phyloP scores from a whole-genome alignment of 2,329 filamentous ascomycete species.

The Fonsecaea pedrosoi region DNA sequence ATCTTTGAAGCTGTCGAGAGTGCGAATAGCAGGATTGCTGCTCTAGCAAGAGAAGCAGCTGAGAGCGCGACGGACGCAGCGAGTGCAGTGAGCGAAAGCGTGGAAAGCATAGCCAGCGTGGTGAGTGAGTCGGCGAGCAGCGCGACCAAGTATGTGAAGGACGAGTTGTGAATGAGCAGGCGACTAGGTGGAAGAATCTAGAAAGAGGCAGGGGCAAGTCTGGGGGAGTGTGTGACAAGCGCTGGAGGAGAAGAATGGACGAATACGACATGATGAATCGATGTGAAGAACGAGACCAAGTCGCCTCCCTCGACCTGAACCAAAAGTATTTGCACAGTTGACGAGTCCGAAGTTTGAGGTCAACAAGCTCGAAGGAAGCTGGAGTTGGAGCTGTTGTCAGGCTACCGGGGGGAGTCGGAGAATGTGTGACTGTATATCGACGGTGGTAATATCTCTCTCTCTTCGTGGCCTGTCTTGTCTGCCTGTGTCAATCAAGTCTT shows the following conservation, averaged over 20 bases:
- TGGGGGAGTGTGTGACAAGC: background rate
- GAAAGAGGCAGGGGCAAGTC: background rate
- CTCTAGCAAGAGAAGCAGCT: slow-evolving; percentile 43
- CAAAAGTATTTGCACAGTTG: background rate
- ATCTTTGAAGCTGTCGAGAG: slow-evolving; percentile 46
- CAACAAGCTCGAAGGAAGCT: background rate
- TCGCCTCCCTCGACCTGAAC: background rate
- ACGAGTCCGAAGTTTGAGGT: background rate
- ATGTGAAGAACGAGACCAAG: background rate
- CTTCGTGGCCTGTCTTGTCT: background rate
- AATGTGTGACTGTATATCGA: background rate
- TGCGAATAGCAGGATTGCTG: slow-evolving; percentile 45
- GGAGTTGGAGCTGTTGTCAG: background rate
- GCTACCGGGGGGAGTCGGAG: background rate
- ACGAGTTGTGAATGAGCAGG: slow-evolving; percentile 55
- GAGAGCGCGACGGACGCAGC: slow-evolving; percentile 44
- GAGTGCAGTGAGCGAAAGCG: slow-evolving; percentile 50
- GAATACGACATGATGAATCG: slow-evolving; percentile 1
- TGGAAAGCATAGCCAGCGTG: slow-evolving; percentile 56
- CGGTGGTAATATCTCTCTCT: background rate
- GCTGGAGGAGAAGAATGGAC: background rate
- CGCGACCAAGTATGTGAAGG: slow-evolving; percentile 56
- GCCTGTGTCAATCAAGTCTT: background rate
- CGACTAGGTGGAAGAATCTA: background rate
- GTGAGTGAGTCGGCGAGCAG: slow-evolving; percentile 50